These are phyloP conservation scores for Boletellus sp. DNA, from an alignment of 768 basidiomycete species.

Conservation along the genomic window DNA sequence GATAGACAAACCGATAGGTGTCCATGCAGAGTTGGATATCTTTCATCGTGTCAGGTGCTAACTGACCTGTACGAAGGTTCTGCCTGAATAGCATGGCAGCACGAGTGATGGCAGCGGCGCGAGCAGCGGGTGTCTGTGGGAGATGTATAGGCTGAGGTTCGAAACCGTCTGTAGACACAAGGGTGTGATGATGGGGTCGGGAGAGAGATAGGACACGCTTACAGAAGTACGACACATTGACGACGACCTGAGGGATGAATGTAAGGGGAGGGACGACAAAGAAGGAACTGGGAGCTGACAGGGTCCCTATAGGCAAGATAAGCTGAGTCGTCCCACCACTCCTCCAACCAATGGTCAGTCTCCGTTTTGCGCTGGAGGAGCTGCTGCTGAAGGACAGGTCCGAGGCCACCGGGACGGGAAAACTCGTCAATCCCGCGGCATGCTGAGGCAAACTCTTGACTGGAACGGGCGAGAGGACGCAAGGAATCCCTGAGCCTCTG, in stretches of 20 bases:
- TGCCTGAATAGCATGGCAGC: constrained; percentile 73
- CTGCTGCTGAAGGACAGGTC: constrained; percentile 58
- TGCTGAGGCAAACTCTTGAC: constrained; percentile 52
- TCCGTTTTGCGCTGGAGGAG: constrained; percentile 53
- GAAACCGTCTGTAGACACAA: constrained; percentile 64
- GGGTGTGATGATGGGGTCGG: constrained; percentile 5
- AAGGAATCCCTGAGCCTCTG: constrained; percentile 66
- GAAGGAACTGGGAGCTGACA: constrained; percentile 37
- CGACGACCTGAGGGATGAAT: constrained; percentile 55
- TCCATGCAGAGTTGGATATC: constrained; percentile 83
- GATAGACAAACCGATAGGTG: constrained; percentile 59
- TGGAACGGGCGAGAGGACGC: constrained; percentile 65
- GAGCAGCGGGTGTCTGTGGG: constrained; percentile 51
- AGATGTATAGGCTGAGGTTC: constrained; percentile 60
- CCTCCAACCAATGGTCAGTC: constrained; percentile 79
- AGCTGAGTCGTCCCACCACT: constrained; percentile 89
- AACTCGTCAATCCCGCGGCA: constrained; percentile 68
- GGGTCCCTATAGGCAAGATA: constrained; percentile 88
- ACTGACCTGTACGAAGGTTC: constrained; percentile 59
- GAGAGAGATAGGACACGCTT: constrained; percentile 18
- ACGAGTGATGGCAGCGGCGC: constrained; percentile 70
- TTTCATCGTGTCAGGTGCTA: constrained; percentile 62
- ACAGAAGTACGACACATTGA: constrained; percentile 97
- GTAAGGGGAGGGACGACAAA: constrained; percentile 1
- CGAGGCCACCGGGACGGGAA: constrained; percentile 37